phyloP scores from a whole-genome alignment of 495 filamentous ascomycete species.

The Annulohypoxylon maeteangense region DNA sequence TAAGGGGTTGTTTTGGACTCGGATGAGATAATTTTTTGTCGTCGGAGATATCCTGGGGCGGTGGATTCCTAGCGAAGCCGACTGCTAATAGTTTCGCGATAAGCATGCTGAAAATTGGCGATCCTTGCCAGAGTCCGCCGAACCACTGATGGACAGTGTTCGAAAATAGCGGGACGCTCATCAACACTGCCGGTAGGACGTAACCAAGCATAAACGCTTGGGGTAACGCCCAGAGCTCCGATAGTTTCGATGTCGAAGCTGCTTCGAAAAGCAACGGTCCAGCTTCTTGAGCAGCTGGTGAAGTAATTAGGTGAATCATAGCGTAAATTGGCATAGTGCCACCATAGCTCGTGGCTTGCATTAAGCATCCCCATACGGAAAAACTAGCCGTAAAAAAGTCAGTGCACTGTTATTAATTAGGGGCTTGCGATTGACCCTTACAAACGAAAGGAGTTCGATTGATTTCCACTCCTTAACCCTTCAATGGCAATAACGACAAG shows the following conservation, averaged over 20 bases:
- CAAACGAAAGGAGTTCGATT: conserved; percentile 23
- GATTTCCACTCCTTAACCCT: conserved; percentile 28
- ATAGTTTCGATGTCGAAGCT: background rate
- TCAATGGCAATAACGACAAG: conserved; percentile 31
- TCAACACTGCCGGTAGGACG: conserved; percentile 29
- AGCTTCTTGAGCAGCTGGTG: conserved; percentile 15
- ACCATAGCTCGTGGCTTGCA: conserved; percentile 34
- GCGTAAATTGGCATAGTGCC: conserved; percentile 36
- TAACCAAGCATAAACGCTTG: conserved; percentile 26
- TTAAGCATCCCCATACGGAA: conserved; percentile 31
- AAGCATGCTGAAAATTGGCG: conserved; percentile 27
- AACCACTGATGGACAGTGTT: conserved; percentile 34
- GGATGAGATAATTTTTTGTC: background rate
- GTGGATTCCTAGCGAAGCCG: background rate
- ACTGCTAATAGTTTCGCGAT: conserved; percentile 21
- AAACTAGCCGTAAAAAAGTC: conserved; percentile 19
- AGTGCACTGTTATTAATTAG: background rate
- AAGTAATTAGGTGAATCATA: conserved; percentile 26
- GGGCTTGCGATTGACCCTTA: conserved; percentile 8
- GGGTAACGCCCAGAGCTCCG: conserved; percentile 16
- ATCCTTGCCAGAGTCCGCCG: conserved; percentile 37
- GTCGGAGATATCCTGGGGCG: background rate
- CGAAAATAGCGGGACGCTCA: conserved; percentile 31
- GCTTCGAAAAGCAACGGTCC: conserved; percentile 18
- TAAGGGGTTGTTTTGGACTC: conserved; percentile 1